Conservation (phyloP, 176 grass and related monocot genomes). For the Bothriochloa decipiens region DNA sequence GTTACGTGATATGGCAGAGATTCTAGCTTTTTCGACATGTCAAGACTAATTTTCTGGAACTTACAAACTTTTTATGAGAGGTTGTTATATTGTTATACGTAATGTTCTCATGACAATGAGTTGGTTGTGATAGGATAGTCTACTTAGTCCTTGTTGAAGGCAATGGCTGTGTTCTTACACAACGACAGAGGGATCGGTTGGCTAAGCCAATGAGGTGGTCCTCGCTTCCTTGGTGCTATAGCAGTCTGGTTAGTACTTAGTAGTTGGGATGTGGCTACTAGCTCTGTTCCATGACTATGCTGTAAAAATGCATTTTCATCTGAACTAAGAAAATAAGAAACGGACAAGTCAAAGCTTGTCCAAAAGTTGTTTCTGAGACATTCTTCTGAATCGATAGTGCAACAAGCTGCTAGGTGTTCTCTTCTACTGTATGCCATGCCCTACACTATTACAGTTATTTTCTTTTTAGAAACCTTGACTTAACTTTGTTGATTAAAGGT, state of each 20-base stretch:
- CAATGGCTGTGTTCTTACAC: background rate
- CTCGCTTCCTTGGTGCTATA: slow-evolving; percentile 10
- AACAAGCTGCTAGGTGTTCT: background rate
- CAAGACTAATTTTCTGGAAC: background rate
- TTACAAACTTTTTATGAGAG: background rate
- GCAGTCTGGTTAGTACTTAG: slow-evolving; percentile 24
- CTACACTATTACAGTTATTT: too few relatives aligned
- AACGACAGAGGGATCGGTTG: slow-evolving; percentile 28
- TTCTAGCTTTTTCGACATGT: slow-evolving; percentile 11
- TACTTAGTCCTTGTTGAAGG: background rate
- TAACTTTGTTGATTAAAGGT: background rate
- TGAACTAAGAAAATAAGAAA: background rate
- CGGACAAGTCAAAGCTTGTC: slow-evolving; percentile 1
- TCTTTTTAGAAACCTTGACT: background rate
- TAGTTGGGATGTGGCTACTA: slow-evolving; percentile 43
- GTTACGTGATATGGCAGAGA: background rate
- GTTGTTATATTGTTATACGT: background rate
- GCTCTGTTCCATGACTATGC: slow-evolving; percentile 27
- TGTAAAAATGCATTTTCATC: slow-evolving; percentile 19
- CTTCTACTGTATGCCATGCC: background rate
- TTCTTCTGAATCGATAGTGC: background rate
- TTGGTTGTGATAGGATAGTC: background rate
- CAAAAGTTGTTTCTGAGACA: slow-evolving; percentile 13
- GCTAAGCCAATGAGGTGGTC: slow-evolving; percentile 15
- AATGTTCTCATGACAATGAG: background rate